phyloP scores from a whole-genome alignment of 768 basidiomycete species.

The Termitomyces sp. region DNA sequence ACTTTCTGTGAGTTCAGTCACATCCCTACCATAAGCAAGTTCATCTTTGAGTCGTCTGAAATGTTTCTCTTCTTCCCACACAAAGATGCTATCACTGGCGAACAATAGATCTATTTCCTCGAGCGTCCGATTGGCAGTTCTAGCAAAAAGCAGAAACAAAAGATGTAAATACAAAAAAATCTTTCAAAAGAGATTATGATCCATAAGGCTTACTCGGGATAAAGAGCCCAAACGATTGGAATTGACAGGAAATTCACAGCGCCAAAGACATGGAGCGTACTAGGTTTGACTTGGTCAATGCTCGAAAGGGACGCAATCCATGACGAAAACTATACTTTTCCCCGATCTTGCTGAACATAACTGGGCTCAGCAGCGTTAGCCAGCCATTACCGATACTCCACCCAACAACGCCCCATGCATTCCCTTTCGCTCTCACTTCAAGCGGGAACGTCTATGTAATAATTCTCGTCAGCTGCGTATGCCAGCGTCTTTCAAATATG shows the following conservation, averaged over 20 bases:
- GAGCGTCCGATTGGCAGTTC: conserved; percentile 37
- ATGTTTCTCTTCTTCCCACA: conserved; percentile 41
- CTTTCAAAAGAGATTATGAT: neutral
- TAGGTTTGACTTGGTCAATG: conserved; percentile 11
- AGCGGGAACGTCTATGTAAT: conserved; percentile 37
- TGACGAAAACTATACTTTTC: conserved; percentile 25
- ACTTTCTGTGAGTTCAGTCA: conserved; percentile 15
- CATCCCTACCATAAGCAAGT: conserved; percentile 21
- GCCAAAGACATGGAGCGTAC: conserved; percentile 43
- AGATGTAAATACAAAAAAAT: neutral
- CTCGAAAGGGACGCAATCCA: neutral
- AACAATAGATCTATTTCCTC: conserved; percentile 45
- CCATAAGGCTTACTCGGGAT: conserved; percentile 33
- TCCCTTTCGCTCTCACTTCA: conserved; percentile 41
- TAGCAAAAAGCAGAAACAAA: neutral
- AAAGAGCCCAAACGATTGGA: conserved; percentile 42
- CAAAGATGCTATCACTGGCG: conserved; percentile 40
- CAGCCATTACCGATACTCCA: conserved; percentile 43
- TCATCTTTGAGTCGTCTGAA: conserved; percentile 34
- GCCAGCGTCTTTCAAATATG: conserved; percentile 3
- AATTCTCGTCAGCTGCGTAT: neutral
- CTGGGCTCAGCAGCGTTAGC: conserved; percentile 41
- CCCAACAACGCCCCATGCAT: conserved; percentile 44
- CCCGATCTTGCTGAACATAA: conserved; percentile 39
- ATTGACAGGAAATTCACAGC: conserved; percentile 40